Conservation (phyloP, 2,329 filamentous ascomycete species). For the Aspergillus brunneoviolaceus region DNA sequence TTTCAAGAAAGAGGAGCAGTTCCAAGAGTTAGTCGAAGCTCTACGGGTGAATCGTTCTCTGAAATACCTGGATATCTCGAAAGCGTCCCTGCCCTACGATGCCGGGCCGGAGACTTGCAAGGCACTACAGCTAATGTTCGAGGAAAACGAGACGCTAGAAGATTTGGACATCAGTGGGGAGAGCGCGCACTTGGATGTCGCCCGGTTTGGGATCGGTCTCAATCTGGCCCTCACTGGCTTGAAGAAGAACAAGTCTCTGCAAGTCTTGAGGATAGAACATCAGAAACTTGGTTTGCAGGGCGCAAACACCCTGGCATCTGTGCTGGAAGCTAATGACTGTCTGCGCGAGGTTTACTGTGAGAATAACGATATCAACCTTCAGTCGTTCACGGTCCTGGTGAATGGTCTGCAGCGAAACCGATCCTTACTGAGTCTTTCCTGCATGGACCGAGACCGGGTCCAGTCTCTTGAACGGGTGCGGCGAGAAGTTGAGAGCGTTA, state of each 20-base stretch:
- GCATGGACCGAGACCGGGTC: constrained; percentile 61
- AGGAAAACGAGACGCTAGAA: constrained; percentile 64
- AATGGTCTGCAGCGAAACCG: constrained; percentile 67
- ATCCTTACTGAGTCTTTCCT: constrained; percentile 61
- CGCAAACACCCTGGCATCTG: constrained; percentile 67
- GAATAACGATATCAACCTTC: constrained; percentile 70
- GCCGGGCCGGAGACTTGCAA: constrained; percentile 66
- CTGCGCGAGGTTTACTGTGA: constrained; percentile 68
- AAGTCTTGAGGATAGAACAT: constrained; percentile 63
- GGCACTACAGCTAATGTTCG: constrained; percentile 63
- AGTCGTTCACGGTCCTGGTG: constrained; percentile 67
- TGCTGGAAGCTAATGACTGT: constrained; percentile 63
- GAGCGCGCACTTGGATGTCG: constrained; percentile 68
- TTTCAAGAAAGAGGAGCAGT: constrained; percentile 64
- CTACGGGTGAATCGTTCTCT: constrained; percentile 63
- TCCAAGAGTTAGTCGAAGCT: constrained; percentile 62
- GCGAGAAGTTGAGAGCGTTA: constrained; percentile 55
- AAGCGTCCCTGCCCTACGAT: constrained; percentile 68
- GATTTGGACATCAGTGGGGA: constrained; percentile 71
- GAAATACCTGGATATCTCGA: constrained; percentile 66
- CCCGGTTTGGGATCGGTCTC: constrained; percentile 66
- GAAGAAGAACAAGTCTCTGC: constrained; percentile 62
- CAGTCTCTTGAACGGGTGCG: constrained; percentile 61
- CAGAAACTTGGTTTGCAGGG: constrained; percentile 69
- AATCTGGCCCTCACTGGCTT: constrained; percentile 65